Evolutionary conservation across 2,329 filamentous ascomycete genomes (phyloP).

Genomic region (Colletotrichum echinochloae): DNA sequence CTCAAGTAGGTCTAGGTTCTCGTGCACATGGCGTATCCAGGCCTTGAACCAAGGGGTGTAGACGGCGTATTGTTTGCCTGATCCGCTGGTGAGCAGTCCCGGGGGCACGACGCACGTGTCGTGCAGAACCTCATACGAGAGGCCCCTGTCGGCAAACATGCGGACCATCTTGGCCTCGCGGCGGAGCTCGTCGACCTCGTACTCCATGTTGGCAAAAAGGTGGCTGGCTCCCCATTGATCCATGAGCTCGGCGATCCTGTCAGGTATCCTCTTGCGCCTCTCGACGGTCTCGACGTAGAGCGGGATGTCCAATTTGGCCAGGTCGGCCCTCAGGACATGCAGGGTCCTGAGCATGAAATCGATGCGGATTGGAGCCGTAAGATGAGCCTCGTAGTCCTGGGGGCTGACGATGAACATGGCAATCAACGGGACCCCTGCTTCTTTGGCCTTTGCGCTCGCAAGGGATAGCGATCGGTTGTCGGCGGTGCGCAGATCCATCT

Average conservation of each 20-base stretch:
- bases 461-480: constrained; percentile 81
- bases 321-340: constrained; percentile 71
- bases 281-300: constrained; percentile 80
- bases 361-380: constrained; percentile 77
- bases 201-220: constrained; percentile 87
- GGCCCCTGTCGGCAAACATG: constrained; percentile 69
- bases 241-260: constrained; percentile 73
- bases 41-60: constrained; percentile 85
- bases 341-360: constrained; percentile 86
- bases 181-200: constrained; percentile 90
- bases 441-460: constrained; percentile 74
- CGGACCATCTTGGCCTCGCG: constrained; percentile 77
- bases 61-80: constrained; percentile 84
- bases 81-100: constrained; percentile 72
- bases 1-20: constrained; percentile 75
- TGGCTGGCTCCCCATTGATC: constrained; percentile 79
- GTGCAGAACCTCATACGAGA: constrained; percentile 78
- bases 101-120: constrained; percentile 88
- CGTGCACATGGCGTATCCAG: constrained; percentile 80
- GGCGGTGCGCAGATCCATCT: constrained; percentile 77
- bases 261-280: constrained; percentile 71
- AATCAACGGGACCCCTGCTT: constrained; percentile 77
- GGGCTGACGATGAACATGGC: constrained; percentile 84
- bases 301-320: constrained; percentile 80
- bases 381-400: constrained; percentile 86